These are phyloP conservation scores for Lizonia empirigonia DNA, from an alignment of 2,329 filamentous ascomycete species.

Conservation along the genomic window DNA sequence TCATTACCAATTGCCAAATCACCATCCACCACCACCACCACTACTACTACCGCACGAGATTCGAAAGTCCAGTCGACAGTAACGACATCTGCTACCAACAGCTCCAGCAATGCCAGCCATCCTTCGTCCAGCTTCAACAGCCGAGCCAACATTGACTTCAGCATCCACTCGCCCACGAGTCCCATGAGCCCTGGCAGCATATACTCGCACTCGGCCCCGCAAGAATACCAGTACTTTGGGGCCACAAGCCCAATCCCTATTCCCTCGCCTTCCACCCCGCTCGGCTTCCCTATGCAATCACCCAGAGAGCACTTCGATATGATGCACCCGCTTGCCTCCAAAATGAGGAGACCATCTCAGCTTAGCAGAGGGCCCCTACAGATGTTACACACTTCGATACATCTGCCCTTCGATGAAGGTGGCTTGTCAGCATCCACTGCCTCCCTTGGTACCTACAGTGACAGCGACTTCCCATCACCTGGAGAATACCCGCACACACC, in stretches of 20 bases:
- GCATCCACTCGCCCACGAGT: constrained; percentile 41
- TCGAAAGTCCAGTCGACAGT: constrained; percentile 37
- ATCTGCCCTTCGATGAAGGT: constrained; percentile 49
- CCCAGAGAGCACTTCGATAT: constrained; percentile 46
- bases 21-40: constrained; percentile 33
- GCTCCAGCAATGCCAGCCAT: constrained; percentile 28
- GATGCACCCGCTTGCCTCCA: constrained; percentile 42
- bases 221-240: constrained; percentile 46
- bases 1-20: constrained; percentile 69
- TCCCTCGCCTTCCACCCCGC: constrained; percentile 42
- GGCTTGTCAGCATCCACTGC: constrained; percentile 53
- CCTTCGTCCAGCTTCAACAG: constrained; percentile 35
- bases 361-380: constrained; percentile 50
- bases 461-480: constrained; percentile 56
- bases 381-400: constrained; percentile 51
- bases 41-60: constrained; percentile 34
- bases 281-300: constrained; percentile 48
- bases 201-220: constrained; percentile 44
- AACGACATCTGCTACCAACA: constrained; percentile 24
- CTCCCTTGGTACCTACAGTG: constrained; percentile 54
- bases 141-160: constrained; percentile 44
- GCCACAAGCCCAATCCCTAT: constrained; percentile 50
- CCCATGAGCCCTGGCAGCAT: constrained; percentile 42
- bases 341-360: constrained; percentile 45
- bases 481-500: constrained; percentile 55